phyloP scores from a whole-genome alignment of 805 yeast species.

The Wickerhamomyces rabaulensis region DNA sequence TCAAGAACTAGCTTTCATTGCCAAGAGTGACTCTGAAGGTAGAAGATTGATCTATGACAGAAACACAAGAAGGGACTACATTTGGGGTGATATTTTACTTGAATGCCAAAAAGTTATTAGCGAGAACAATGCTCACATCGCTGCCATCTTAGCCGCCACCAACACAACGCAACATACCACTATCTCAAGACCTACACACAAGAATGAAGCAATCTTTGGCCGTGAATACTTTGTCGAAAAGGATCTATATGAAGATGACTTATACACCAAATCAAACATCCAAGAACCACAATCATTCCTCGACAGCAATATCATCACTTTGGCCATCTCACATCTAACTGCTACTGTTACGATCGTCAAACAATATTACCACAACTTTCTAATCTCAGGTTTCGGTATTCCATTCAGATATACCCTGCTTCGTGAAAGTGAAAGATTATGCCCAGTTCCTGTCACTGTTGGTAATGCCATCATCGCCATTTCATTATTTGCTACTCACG shows the following conservation, averaged over 20 bases:
- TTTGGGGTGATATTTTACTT: constrained; percentile 56
- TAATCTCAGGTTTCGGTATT: constrained; percentile 23
- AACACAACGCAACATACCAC: constrained; percentile 16
- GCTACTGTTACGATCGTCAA: constrained; percentile 3
- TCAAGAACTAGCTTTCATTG: constrained; percentile 66
- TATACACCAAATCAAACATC: constrained; percentile 5
- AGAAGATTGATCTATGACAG: constrained; percentile 52
- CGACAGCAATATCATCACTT: constrained; percentile 15
- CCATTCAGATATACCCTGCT: constrained; percentile 24
- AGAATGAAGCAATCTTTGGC: constrained; percentile 29
- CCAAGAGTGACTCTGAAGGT: constrained; percentile 43
- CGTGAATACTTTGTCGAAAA: constrained; percentile 24
- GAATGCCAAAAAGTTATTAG: constrained; percentile 55
- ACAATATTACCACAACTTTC: constrained; percentile 14
- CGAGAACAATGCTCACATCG: constrained; percentile 39
- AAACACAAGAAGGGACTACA: constrained; percentile 36
- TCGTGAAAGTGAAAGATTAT: constrained; percentile 53
- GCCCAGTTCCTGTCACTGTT: constrained; percentile 58
- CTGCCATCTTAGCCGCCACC: constrained; percentile 10
- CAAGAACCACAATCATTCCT: constrained; percentile 11
- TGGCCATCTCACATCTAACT: constrained; percentile 8
- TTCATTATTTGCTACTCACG: constrained; percentile 51
- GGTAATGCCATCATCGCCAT: constrained; percentile 63
- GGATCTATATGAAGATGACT: constrained; percentile 9
- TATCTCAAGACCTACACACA: background rate